Percentiles rank a stretch among this genome's conserved stretches.
Conservation (phyloP, 805 yeast genomes). For the Wickerhamiella siamensis region DNA sequence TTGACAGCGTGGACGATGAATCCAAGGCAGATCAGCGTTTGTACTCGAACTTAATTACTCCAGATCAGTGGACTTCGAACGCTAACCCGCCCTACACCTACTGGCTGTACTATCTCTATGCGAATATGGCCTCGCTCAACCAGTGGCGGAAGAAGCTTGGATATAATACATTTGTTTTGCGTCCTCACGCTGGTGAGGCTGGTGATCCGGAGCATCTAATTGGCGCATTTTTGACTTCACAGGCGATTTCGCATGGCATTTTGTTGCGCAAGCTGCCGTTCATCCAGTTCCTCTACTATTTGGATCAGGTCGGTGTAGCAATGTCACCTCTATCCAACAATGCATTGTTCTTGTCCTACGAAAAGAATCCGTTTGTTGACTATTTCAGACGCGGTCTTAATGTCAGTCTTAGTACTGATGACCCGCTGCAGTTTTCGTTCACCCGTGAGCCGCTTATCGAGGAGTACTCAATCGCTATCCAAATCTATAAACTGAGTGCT, state of each 20-base stretch:
- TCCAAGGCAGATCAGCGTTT: slow-evolving; percentile 76
- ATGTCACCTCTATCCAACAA: slow-evolving; percentile 97
- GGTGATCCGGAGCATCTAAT: slow-evolving; percentile 97
- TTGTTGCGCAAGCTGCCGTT: slow-evolving; percentile 85
- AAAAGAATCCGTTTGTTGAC: slow-evolving; percentile 86
- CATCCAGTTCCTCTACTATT: slow-evolving; percentile 80
- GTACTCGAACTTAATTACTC: slow-evolving; percentile 73
- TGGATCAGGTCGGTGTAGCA: slow-evolving; percentile 93
- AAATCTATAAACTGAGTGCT: slow-evolving; percentile 81
- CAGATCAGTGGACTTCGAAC: slow-evolving; percentile 61
- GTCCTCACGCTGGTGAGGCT: slow-evolving; percentile 99
- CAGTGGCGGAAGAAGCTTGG: slow-evolving; percentile 64
- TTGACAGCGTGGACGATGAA: slow-evolving; percentile 97
- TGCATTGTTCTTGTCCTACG: slow-evolving; percentile 89
- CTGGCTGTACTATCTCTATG: slow-evolving; percentile 75
- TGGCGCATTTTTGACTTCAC: slow-evolving; percentile 75
- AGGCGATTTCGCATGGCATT: slow-evolving; percentile 92
- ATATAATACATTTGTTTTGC: slow-evolving; percentile 76
- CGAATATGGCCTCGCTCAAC: slow-evolving; percentile 76
- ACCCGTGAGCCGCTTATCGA: slow-evolving; percentile 95
- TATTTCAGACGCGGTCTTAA: slow-evolving; percentile 89
- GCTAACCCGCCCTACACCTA: slow-evolving; percentile 96
- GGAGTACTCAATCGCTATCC: slow-evolving; percentile 97
- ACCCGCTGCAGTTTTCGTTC: slow-evolving; percentile 92
- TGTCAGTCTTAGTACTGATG: slow-evolving; percentile 91